phyloP scores from a whole-genome alignment of 345 rosid species.

The Citrus medica region DNA sequence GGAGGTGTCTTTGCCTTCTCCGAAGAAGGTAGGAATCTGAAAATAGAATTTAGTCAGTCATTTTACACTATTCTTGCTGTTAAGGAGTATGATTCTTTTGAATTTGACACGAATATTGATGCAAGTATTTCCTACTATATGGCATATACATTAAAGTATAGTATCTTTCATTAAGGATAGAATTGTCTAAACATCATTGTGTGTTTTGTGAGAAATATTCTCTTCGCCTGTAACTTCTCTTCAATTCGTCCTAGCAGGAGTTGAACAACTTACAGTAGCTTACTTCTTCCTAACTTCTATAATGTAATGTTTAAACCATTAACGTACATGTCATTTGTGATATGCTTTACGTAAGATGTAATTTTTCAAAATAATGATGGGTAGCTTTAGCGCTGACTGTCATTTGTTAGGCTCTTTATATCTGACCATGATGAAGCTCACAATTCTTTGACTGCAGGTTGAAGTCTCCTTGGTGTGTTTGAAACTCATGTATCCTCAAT shows the following conservation, averaged over 20 bases:
- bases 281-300: background rate
- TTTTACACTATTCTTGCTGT: background rate
- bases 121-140: background rate
- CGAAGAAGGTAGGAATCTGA: slow-evolving; percentile 64
- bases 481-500: background rate
- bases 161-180: background rate
- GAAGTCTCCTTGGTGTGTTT: slow-evolving; percentile 18
- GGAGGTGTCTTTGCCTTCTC: slow-evolving; percentile 95
- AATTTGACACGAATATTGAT: background rate
- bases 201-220: background rate
- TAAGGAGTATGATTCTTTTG: background rate
- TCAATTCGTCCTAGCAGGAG: background rate
- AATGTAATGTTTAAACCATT: background rate
- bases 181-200: background rate
- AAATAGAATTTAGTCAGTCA: background rate
- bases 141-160: background rate
- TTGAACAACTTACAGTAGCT: background rate
- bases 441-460: slow-evolving; percentile 42
- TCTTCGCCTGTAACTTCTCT: background rate
- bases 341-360: no score
- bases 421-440: background rate
- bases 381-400: background rate
- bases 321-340: background rate
- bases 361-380: background rate
- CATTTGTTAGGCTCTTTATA: background rate